Evolutionary conservation across 1,139 yeast species (phyloP).

Genomic region (Taphrina deformans): DNA sequence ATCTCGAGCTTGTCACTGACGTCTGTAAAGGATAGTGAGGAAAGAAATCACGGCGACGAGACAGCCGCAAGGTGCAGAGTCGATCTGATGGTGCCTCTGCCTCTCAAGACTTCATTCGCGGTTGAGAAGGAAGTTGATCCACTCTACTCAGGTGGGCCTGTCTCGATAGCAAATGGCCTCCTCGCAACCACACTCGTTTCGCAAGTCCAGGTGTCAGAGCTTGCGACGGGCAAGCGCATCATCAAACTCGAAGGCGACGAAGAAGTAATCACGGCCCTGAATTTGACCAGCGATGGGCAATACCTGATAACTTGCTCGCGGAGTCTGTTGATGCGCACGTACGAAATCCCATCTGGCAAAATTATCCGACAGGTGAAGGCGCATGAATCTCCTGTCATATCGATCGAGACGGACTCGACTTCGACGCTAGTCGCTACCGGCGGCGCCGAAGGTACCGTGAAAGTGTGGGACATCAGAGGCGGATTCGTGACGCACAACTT

Average conservation of each 20-base stretch:
- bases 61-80: not conserved
- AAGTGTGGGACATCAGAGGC: conserved; percentile 89
- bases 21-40: too few species aligned
- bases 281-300: conserved; percentile 72
- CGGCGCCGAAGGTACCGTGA: conserved; percentile 88
- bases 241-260: conserved; percentile 80
- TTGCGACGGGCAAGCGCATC: conserved; percentile 58
- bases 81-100: conserved; percentile 18
- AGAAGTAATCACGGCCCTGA: conserved; percentile 72
- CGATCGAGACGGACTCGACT: conserved; percentile 72
- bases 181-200: conserved; percentile 80
- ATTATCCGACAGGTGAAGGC: conserved; percentile 49
- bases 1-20: not conserved
- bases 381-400: conserved; percentile 75
- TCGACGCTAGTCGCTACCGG: conserved; percentile 90
- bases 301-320: conserved; percentile 74
- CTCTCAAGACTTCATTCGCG: conserved; percentile 33
- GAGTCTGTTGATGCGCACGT: conserved; percentile 76
- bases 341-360: conserved; percentile 48
- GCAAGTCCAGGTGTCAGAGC: conserved; percentile 68
- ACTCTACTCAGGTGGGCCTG: conserved; percentile 83
- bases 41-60: too few species aligned
- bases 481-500: conserved; percentile 86
- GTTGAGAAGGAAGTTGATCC: conserved; percentile 55
- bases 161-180: conserved; percentile 67